Evolutionary conservation across 2,329 filamentous ascomycete species (phyloP), one percentile per base, ranked within the genome.

Genomic region (Colletotrichum sp.): DNA sequence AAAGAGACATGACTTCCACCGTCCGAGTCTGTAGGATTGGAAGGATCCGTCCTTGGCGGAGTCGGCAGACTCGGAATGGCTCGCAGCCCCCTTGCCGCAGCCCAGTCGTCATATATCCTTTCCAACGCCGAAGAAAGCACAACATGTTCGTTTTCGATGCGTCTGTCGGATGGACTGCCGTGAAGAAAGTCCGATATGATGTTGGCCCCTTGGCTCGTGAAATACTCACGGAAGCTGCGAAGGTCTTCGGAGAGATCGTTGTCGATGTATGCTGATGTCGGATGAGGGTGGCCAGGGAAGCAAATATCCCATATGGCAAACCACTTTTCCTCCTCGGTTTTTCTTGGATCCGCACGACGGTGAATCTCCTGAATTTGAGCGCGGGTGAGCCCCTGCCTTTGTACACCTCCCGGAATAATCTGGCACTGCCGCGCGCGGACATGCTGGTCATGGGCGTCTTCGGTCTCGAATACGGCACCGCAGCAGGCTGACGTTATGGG

Each of bases 401-500:
- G 43, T 8, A 52, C 43, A 21, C 43, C 43, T 8, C 6, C 43
- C 0, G 43, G 10, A 0, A 52, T 24, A 1, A 52, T 52, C 43
- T 67, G 57, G 28, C 72, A 75, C 13, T 63, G 60, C 15, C 73
- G 57, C 28, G 64, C 70, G 3, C 71, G 70, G 8, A 79, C 71
- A 61, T 82, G 81, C 5, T 38, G 18, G 38, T 79, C 77, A 12
- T 77, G 78, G 6, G 76, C 55, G 5, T 78, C 71, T 32, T 80
- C 79, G 28, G 79, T 78, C 8, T 77, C 67, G 12, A 82, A 80
- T 18, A 74, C 77, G 2, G 74, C 71, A 12, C 77, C 78, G 67
- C 82, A 83, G 16, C 77, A 77, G 6, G 79, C 78, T n/a, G 81
- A 82, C 38, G 80, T 80, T 67, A 80, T 79, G 8, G 79, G 78